Evolutionary conservation across 2,329 filamentous ascomycete species (phyloP).

Genomic region (Lasiodiplodia sp.): DNA sequence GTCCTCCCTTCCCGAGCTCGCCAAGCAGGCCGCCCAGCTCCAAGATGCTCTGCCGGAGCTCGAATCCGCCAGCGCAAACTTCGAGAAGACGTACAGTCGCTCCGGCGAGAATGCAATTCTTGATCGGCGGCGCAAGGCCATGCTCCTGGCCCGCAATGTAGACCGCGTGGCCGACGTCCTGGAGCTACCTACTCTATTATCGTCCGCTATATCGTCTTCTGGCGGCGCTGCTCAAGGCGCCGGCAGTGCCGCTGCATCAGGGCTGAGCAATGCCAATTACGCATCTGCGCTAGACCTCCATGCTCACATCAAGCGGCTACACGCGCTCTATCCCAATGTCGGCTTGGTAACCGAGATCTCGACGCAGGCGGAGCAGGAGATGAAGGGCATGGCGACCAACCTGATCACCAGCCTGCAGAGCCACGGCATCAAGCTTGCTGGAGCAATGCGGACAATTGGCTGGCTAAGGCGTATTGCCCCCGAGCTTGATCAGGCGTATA

Average conservation of each 20-base stretch:
- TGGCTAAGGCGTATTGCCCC: conserved; percentile 89
- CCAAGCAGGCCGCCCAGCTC: conserved; percentile 70
- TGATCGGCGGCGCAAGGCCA: conserved; percentile 76
- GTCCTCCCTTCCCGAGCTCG: conserved; percentile 74
- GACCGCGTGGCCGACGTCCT: conserved; percentile 90
- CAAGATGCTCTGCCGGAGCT: conserved; percentile 77
- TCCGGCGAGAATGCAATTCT: conserved; percentile 69
- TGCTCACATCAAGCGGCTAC: conserved; percentile 88
- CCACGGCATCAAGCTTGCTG: conserved; percentile 84
- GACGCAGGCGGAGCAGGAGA: conserved; percentile 81
- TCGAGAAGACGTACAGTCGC: conserved; percentile 84
- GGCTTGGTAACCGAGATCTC: conserved; percentile 76
- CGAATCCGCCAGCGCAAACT: conserved; percentile 78
- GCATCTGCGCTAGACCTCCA: conserved; percentile 89
- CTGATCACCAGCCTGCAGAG: conserved; percentile 79
- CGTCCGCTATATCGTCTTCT: conserved; percentile 73
- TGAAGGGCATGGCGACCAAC: conserved; percentile 86
- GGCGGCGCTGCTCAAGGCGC: conserved; percentile 52
- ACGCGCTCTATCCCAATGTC: conserved; percentile 82
- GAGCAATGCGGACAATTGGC: conserved; percentile 87
- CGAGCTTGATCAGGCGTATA: conserved; percentile 67
- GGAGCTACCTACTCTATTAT: conserved; percentile 84
- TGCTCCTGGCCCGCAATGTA: conserved; percentile 84
- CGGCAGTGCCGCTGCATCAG: conserved; percentile 43
- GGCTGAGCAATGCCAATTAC: conserved; percentile 70